These are phyloP conservation scores for Cadophora malorum DNA, from an alignment of 2,329 filamentous ascomycete species.

Conservation along the genomic window DNA sequence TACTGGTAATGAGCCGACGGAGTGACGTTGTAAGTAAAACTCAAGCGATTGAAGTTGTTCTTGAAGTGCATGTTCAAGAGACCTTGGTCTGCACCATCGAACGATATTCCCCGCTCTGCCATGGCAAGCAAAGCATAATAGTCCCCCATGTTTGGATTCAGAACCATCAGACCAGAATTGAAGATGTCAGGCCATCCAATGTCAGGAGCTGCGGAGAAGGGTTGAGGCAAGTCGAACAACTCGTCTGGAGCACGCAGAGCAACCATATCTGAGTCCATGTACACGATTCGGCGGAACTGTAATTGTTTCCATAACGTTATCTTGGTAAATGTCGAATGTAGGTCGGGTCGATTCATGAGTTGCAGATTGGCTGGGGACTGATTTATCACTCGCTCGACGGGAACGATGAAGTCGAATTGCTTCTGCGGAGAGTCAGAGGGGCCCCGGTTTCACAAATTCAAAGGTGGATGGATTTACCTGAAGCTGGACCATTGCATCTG, in stretches of 20 bases:
- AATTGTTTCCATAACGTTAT: constrained; percentile 91
- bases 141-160: constrained; percentile 84
- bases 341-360: constrained; percentile 89
- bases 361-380: constrained; percentile 80
- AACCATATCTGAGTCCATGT: constrained; percentile 94
- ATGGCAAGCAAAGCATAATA: constrained; percentile 85
- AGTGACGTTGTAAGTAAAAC: constrained; percentile 97
- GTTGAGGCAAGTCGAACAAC: constrained; percentile 72
- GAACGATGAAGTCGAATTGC: constrained; percentile 87
- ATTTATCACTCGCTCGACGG: constrained; percentile 81
- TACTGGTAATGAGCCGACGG: constrained; percentile 98
- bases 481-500: constrained; percentile 78
- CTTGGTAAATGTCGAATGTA: constrained; percentile 95
- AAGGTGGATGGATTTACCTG: constrained; percentile 57
- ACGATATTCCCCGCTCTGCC: constrained; percentile 86
- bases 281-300: constrained; percentile 91
- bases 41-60: constrained; percentile 81
- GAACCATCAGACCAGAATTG: constrained; percentile 96
- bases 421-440: constrained; percentile 55
- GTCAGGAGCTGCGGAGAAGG: constrained; percentile 81
- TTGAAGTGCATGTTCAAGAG: constrained; percentile 94
- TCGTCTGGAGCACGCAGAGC: constrained; percentile 90
- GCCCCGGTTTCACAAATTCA: not conserved
- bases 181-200: constrained; percentile 98
- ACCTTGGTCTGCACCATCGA: constrained; percentile 96